A percentile compares a stretch with the other conserved stretches of the same genome.
Conservation (phyloP, 1,139 yeast species). For the Magnusiomyces ingens region DNA sequence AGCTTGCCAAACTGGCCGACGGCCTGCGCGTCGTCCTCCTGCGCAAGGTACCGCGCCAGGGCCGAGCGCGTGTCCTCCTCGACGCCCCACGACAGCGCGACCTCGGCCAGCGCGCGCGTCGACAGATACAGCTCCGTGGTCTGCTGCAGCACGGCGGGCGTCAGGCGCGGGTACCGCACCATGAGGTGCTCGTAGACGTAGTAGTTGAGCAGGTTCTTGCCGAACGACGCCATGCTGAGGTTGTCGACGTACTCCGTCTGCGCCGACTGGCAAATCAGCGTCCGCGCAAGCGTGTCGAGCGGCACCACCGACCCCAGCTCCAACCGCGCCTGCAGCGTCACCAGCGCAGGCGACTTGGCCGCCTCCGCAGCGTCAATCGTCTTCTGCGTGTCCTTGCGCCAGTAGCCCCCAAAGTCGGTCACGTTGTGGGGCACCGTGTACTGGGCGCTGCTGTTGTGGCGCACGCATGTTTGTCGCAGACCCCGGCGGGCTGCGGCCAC, state of each 20-base stretch:
- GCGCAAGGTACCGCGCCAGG: slow-evolving; percentile 61
- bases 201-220: slow-evolving; percentile 68
- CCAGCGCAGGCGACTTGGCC: slow-evolving; percentile 56
- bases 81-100: slow-evolving; percentile 81
- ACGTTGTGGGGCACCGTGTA: slow-evolving; percentile 17
- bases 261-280: slow-evolving; percentile 53
- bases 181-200: slow-evolving; percentile 70
- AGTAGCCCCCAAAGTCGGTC: slow-evolving; percentile 27
- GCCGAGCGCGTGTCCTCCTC: slow-evolving; percentile 62
- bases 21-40: slow-evolving; percentile 31
- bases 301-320: slow-evolving; percentile 40
- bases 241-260: slow-evolving; percentile 54
- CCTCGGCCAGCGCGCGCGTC: slow-evolving; percentile 50
- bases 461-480: neutral
- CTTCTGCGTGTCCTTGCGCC: slow-evolving; percentile 15
- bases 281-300: slow-evolving; percentile 68
- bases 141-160: slow-evolving; percentile 65
- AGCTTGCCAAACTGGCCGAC: slow-evolving; percentile 27
- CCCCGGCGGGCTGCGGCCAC: neutral
- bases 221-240: slow-evolving; percentile 72
- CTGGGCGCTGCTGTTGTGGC: slow-evolving; percentile 2
- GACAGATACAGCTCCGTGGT: slow-evolving; percentile 73
- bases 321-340: slow-evolving; percentile 76
- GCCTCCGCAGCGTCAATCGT: slow-evolving; percentile 41
- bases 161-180: slow-evolving; percentile 80